phyloP scores from a whole-genome alignment of 164 flowering plant genomes.

The Nymphaea thermarum region DNA sequence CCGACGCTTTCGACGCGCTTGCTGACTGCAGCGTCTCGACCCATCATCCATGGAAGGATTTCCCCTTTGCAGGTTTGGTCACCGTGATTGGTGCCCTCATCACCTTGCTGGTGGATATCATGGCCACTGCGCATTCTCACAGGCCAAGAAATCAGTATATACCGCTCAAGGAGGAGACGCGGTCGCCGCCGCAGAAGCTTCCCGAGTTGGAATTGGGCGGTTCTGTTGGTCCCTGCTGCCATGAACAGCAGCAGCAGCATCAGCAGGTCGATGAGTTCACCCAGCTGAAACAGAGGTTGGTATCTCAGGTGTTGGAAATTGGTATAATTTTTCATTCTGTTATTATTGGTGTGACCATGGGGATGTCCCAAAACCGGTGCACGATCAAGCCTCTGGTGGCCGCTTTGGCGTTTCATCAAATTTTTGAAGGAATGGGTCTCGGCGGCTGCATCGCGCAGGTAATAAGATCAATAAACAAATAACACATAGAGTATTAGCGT shows the following conservation, averaged over 20 bases:
- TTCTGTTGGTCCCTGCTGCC: constrained; percentile 3
- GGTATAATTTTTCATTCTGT: constrained; percentile 75
- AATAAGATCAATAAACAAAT: background rate
- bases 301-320: constrained; percentile 64
- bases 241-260: background rate
- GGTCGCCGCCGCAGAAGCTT: constrained; percentile 1
- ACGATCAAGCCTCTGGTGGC: constrained; percentile 62
- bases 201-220: constrained; percentile 1
- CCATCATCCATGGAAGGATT: constrained; percentile 66
- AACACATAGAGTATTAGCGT: no score
- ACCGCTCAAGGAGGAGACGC: constrained; percentile 12
- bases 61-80: constrained; percentile 59
- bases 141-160: constrained; percentile 28
- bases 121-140: constrained; percentile 32
- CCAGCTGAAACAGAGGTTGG: constrained; percentile 56
- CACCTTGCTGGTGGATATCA: constrained; percentile 48
- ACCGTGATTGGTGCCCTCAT: constrained; percentile 38
- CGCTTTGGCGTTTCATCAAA: constrained; percentile 67
- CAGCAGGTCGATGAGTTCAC: constrained; percentile 20
- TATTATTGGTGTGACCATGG: constrained; percentile 67
- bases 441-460: constrained; percentile 93
- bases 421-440: constrained; percentile 81
- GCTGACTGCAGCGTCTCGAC: constrained; percentile 44
- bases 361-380: constrained; percentile 72
- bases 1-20: constrained; percentile 58